phyloP scores from a whole-genome alignment of 768 basidiomycete genomes.

The Russula olivacea region DNA sequence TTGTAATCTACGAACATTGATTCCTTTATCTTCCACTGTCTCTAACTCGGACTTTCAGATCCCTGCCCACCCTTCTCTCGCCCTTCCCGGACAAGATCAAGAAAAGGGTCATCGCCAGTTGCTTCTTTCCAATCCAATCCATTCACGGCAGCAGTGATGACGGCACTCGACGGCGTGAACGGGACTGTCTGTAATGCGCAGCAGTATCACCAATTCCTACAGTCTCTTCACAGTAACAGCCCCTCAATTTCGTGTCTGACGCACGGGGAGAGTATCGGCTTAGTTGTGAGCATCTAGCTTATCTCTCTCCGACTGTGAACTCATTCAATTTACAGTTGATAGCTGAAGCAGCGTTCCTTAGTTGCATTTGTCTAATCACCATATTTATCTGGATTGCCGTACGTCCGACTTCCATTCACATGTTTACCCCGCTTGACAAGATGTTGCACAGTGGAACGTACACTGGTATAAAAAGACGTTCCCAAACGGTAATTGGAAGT shows the following conservation, averaged over 20 bases:
- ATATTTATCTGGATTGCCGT: slow-evolving; percentile 11
- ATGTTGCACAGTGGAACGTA: slow-evolving; percentile 13
- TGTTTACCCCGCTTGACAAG: background rate
- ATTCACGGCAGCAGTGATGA: background rate
- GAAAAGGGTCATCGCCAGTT: background rate
- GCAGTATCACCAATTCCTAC: background rate
- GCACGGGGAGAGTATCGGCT: slow-evolving; percentile 35
- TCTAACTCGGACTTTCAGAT: background rate
- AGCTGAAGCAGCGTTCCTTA: slow-evolving; percentile 31
- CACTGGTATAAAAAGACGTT: slow-evolving; percentile 1
- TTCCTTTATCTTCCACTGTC: background rate
- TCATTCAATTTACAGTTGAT: slow-evolving; percentile 29
- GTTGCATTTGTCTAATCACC: background rate
- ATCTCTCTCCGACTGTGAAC: background rate
- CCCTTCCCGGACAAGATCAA: background rate
- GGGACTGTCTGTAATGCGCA: slow-evolving; percentile 11
- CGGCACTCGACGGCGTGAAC: background rate
- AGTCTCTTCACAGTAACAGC: background rate
- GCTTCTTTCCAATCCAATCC: background rate
- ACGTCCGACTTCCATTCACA: background rate
- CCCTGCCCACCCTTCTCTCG: background rate
- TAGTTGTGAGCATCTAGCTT: slow-evolving; percentile 30
- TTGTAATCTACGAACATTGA: background rate
- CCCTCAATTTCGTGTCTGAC: slow-evolving; percentile 29
- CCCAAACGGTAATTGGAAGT: slow-evolving; percentile 10